Percentiles rank a stretch among this genome's conserved stretches.
phyloP scores from a whole-genome alignment of 192 early-diverging fungal genomes.

The Gigaspora rosea region DNA sequence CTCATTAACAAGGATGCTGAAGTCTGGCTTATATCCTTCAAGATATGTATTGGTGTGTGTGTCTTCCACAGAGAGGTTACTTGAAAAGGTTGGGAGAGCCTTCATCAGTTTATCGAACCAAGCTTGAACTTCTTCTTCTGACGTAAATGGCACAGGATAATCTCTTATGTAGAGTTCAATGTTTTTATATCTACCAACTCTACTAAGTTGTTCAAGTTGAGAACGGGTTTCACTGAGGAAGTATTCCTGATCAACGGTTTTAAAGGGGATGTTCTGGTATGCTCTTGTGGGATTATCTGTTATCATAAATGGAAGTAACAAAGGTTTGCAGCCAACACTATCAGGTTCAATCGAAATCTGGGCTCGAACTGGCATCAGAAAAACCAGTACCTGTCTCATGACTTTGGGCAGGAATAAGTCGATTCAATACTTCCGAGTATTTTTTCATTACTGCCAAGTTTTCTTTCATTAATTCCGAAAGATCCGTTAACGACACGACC shows the following conservation, averaged over 20 bases:
- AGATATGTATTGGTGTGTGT: constrained; percentile 10
- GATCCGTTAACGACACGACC: no score
- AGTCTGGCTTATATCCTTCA: not conserved
- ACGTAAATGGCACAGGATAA: not conserved
- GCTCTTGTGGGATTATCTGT: not conserved
- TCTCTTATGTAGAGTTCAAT: not conserved
- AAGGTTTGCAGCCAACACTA: not conserved
- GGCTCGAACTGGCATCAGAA: no score
- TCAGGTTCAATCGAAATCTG: no score
- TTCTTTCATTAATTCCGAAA: not conserved
- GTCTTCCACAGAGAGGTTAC: not conserved
- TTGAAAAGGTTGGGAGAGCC: not conserved
- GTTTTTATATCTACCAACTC: not conserved
- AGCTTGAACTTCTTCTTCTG: constrained; percentile 12
- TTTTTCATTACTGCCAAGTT: constrained; percentile 14
- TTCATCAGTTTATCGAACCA: constrained; percentile 20
- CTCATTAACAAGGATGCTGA: constrained; percentile 5
- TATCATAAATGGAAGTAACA: not conserved
- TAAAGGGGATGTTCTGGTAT: constrained; percentile 5
- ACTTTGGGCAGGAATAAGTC: not conserved
- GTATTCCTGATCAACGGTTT: not conserved
- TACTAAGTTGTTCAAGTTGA: not conserved
- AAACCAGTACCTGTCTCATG: constrained; percentile 4
- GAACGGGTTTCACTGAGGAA: constrained; percentile 3
- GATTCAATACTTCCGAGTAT: not conserved